phyloP scores from a whole-genome alignment of 768 basidiomycete species.

The Podaxis sp. region DNA sequence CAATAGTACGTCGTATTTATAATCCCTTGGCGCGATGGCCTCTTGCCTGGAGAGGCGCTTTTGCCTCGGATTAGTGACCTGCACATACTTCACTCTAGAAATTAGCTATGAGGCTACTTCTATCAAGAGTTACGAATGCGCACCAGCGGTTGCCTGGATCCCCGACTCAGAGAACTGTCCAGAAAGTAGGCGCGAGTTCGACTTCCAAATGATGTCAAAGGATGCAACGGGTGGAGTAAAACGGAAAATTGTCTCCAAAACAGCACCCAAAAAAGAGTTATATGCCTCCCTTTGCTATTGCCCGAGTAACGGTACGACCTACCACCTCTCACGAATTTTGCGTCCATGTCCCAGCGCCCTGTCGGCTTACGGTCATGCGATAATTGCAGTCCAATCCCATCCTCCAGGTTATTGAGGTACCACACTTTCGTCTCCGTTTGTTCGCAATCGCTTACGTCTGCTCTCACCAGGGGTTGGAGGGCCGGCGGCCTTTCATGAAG shows the following conservation, averaged over 20 bases:
- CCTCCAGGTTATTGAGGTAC: conserved; percentile 6
- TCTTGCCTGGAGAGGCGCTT: no score
- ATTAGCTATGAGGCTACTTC: background rate
- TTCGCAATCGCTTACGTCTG: background rate
- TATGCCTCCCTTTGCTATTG: background rate
- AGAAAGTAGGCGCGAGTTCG: background rate
- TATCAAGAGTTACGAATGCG: background rate
- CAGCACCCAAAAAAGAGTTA: background rate
- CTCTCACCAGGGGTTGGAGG: background rate
- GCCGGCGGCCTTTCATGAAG: background rate
- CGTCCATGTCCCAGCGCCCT: background rate
- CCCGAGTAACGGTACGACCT: conserved; percentile 9
- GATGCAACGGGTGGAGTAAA: background rate
- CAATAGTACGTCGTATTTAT: no score
- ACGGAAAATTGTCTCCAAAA: background rate
- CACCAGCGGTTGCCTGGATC: background rate
- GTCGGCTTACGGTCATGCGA: background rate
- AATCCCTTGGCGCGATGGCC: no score
- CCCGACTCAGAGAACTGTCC: background rate
- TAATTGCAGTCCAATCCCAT: conserved; percentile 14
- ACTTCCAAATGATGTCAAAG: background rate
- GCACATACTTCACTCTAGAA: no score
- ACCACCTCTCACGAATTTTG: conserved; percentile 1
- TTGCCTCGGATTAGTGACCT: no score
- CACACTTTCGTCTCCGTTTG: background rate